Conservation (phyloP, 805 yeast species). For the Cyberlindnera americana region DNA sequence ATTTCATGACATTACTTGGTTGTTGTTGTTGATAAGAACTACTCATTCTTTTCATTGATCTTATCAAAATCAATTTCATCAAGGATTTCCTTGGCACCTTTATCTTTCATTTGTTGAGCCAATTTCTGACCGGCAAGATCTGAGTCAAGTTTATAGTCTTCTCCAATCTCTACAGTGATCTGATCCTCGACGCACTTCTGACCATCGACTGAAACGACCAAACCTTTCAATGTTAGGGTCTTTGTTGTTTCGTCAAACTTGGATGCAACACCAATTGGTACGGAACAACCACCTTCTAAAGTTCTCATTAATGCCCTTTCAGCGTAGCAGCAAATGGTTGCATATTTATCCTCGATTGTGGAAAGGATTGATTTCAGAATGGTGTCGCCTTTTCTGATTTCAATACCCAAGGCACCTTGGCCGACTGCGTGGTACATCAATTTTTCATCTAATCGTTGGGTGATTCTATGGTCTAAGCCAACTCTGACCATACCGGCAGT, state of each 20-base stretch:
- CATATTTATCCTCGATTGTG: conserved; percentile 58
- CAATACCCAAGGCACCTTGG: conserved; percentile 97
- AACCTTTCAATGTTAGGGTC: conserved; percentile 54
- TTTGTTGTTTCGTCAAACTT: conserved; percentile 43
- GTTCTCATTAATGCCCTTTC: conserved; percentile 85
- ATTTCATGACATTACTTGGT: no score
- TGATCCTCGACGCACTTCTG: conserved; percentile 58
- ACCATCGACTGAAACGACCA: conserved; percentile 87
- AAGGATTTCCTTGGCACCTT: conserved; percentile 82
- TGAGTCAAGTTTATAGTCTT: conserved; percentile 55
- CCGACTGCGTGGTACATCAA: conserved; percentile 96
- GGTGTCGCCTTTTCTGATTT: conserved; percentile 70
- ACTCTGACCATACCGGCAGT: conserved; percentile 86
- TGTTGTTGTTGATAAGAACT: no score
- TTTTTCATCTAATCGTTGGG: conserved; percentile 63
- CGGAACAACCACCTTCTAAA: conserved; percentile 97
- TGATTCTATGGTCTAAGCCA: conserved; percentile 70
- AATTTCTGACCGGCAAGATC: conserved; percentile 63
- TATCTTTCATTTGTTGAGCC: conserved; percentile 60
- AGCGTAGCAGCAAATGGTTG: conserved; percentile 76
- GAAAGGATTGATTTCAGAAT: conserved; percentile 55
- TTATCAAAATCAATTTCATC: conserved; percentile 74
- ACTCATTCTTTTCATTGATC: conserved; percentile 38
- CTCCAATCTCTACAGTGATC: conserved; percentile 28
- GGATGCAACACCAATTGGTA: conserved; percentile 91